These are phyloP conservation scores for Eucalyptus cloeziana DNA, from an alignment of 345 rosid species.

Conservation along the genomic window DNA sequence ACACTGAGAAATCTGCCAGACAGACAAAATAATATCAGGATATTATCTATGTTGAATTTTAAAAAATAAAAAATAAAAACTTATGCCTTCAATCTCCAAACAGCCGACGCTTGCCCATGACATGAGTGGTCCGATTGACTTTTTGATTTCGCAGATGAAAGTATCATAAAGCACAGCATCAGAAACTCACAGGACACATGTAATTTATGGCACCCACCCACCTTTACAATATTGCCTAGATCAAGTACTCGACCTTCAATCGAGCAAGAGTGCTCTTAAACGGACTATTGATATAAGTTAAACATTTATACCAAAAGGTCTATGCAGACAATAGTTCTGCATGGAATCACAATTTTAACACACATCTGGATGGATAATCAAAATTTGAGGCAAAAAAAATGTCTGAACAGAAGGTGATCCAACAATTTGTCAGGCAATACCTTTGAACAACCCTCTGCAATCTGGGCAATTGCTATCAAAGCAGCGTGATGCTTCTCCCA, in stretches of 20 bases:
- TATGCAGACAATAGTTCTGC: background rate
- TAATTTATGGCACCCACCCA: background rate
- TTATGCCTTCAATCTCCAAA: background rate
- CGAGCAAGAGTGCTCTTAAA: background rate
- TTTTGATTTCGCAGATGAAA: background rate
- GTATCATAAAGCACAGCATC: background rate
- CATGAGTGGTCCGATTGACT: background rate
- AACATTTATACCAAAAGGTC: background rate
- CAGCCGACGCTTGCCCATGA: background rate
- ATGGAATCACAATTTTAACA: background rate
- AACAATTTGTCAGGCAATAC: conserved; percentile 7
- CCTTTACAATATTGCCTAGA: background rate
- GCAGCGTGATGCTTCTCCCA: conserved; percentile 99
- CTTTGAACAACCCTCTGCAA: conserved; percentile 99
- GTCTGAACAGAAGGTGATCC: background rate
- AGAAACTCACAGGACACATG: background rate
- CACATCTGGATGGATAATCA: background rate
- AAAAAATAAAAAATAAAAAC: background rate
- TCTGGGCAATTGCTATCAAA: conserved; percentile 91
- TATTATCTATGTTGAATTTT: background rate
- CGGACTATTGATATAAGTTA: background rate
- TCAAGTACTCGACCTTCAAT: background rate
- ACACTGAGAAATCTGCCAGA: background rate
- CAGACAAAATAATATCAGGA: background rate
- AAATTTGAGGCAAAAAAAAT: background rate